Conservation (phyloP, 177 flowering plant species). For the Telopea speciosissima region DNA sequence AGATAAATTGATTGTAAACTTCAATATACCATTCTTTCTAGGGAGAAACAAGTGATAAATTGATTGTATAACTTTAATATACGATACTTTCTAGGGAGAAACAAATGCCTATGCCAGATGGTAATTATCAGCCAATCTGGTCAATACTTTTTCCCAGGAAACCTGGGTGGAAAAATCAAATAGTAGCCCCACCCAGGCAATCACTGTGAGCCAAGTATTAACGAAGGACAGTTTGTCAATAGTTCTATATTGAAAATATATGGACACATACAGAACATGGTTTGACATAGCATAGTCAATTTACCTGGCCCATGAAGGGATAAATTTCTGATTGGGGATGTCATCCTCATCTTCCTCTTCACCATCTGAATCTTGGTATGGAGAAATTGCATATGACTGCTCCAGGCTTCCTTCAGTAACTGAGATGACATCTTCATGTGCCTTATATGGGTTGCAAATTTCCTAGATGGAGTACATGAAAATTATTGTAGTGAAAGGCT, state of each 20-base stretch:
- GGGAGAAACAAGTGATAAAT: neutral
- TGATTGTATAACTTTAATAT: too few relatives aligned
- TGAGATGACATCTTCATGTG: slow-evolving; percentile 14
- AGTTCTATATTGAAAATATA: neutral
- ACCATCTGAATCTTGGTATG: slow-evolving; percentile 77
- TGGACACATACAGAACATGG: neutral
- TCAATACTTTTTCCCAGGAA: too few relatives aligned
- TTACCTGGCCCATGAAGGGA: slow-evolving; percentile 92
- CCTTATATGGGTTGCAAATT: slow-evolving; percentile 9
- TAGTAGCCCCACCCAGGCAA: too few relatives aligned
- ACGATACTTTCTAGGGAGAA: too few relatives aligned
- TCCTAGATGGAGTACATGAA: slow-evolving; percentile 21
- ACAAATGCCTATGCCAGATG: too few relatives aligned
- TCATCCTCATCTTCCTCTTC: slow-evolving; percentile 71
- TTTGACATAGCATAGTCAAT: neutral
- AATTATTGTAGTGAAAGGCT: slow-evolving; percentile 4
- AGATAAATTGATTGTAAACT: too few relatives aligned
- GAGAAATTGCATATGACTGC: slow-evolving; percentile 81
- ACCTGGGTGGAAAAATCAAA: too few relatives aligned
- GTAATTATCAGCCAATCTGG: too few relatives aligned
- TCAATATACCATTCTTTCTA: neutral
- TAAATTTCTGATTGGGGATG: slow-evolving; percentile 31
- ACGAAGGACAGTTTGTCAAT: neutral
- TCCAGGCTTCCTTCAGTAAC: slow-evolving; percentile 21
- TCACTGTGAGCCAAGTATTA: neutral